Base-by-base conservation (phyloP, 192 early-diverging fungal genomes). In the Coemansia sp. region DNA sequence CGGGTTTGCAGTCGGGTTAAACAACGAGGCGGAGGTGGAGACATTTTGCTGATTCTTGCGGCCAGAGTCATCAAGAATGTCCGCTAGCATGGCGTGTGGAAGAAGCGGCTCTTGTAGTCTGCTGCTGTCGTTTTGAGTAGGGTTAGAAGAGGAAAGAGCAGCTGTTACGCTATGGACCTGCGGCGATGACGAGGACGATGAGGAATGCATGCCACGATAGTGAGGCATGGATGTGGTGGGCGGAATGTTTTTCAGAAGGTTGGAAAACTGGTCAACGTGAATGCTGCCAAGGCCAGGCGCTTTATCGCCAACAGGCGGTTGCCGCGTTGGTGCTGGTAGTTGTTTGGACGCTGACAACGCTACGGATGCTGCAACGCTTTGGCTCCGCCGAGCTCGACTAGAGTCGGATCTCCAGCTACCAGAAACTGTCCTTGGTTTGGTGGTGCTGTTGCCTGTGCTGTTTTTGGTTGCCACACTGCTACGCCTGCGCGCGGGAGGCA, bases 31-130 rank as follows among this genome's bases (percentile, higher is more conserved):
- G 0, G 67, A 63, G 53, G 51, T 66, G 10, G 67, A 14, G 43
- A n/a, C 56, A 53, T 43, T 12, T 34, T 34, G 4, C 52, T 41
- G 51, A 23, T 21, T 55, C 21, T 46, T 34, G 58, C 52, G 48
- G 11, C 52, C 48, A 9, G 76, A 46, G 15, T 71, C 69, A 38
- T 51, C 73, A 16, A 80, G 63, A 53, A 80, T 67, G 6, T 80
- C 77, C 1, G 77, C 72, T 9, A 80, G 69, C 69, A 80, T 71
- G 1, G 68, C 58, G 24, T 71, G 72, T 4, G 77, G 68, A 8
- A 80, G 62, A 26, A 80, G 63, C 6, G 77, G 69, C 0, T 64
- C 72, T 36, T 61, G 60, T 6, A 64, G 21, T 6, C 36, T 36
- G 16, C 33, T 24, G 35, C 8, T 57, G 44, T 34, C 49, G 16